phyloP scores from a whole-genome alignment of 106 monocot species.

The Dendrobium huoshanense region DNA sequence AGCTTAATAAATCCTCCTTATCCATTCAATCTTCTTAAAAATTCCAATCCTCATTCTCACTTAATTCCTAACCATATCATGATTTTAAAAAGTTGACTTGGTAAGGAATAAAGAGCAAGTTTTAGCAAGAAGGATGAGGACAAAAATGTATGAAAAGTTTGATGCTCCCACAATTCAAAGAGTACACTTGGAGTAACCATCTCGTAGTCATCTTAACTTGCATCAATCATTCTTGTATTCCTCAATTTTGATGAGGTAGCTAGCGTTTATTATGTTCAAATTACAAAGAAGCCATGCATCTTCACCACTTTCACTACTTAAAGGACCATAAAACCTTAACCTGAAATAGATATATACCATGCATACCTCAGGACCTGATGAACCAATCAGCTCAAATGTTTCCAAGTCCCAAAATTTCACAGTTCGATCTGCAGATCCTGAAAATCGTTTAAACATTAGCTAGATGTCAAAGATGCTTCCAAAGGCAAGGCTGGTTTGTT shows the following conservation, averaged over 20 bases:
- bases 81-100: too few species aligned
- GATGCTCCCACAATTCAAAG: not conserved
- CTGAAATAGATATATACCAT: not conserved
- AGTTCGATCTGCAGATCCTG: conserved; percentile 80
- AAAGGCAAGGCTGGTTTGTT: not conserved
- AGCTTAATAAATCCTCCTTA: too few species aligned
- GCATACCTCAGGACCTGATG: conserved; percentile 83
- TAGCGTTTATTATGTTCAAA: not conserved
- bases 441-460: conserved; percentile 13
- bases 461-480: not conserved
- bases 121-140: too few species aligned
- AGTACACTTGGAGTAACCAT: not conserved
- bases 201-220: not conserved
- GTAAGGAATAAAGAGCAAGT: too few species aligned
- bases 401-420: conserved; percentile 94
- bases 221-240: not conserved
- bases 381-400: conserved; percentile 96
- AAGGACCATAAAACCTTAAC: not conserved
- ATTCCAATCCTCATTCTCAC: too few species aligned
- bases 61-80: too few species aligned
- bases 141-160: not conserved
- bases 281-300: not conserved
- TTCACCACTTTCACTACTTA: not conserved
- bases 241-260: not conserved
- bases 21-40: too few species aligned